Conservation (phyloP, 805 yeast species). For the Teunomyces pallodes region DNA sequence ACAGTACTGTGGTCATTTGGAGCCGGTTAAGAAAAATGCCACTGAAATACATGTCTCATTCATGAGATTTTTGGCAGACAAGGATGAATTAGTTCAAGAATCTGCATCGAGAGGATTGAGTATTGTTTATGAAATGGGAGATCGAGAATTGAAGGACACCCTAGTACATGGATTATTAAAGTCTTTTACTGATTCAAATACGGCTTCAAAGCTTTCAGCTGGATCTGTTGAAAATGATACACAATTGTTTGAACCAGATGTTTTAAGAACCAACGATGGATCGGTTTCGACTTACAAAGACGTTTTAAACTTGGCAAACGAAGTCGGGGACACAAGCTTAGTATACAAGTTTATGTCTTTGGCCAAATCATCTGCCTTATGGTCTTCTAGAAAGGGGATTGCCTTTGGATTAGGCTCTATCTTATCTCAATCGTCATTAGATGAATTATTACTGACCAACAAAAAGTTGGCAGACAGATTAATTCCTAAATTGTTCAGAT, state of each 20-base stretch:
- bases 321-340: constrained; percentile 91
- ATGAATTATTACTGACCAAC: constrained; percentile 56
- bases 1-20: constrained; percentile 63
- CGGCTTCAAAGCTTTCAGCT: constrained; percentile 45
- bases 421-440: constrained; percentile 73
- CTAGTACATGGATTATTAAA: constrained; percentile 69
- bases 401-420: constrained; percentile 91
- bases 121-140: constrained; percentile 76
- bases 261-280: constrained; percentile 75
- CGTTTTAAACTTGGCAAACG: constrained; percentile 82
- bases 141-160: constrained; percentile 60
- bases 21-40: constrained; percentile 39
- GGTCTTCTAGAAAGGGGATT: constrained; percentile 92
- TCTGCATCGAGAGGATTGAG: constrained; percentile 88
- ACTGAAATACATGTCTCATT: constrained; percentile 70
- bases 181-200: constrained; percentile 72
- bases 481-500: constrained; percentile 80
- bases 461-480: constrained; percentile 54
- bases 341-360: constrained; percentile 93
- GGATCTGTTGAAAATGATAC: constrained; percentile 80
- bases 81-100: constrained; percentile 88
- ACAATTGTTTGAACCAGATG: constrained; percentile 79
- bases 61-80: constrained; percentile 73
- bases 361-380: constrained; percentile 80
- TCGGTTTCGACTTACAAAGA: constrained; percentile 91